phyloP scores from a whole-genome alignment of 2,329 filamentous ascomycete species.

The Madurella fahalii region DNA sequence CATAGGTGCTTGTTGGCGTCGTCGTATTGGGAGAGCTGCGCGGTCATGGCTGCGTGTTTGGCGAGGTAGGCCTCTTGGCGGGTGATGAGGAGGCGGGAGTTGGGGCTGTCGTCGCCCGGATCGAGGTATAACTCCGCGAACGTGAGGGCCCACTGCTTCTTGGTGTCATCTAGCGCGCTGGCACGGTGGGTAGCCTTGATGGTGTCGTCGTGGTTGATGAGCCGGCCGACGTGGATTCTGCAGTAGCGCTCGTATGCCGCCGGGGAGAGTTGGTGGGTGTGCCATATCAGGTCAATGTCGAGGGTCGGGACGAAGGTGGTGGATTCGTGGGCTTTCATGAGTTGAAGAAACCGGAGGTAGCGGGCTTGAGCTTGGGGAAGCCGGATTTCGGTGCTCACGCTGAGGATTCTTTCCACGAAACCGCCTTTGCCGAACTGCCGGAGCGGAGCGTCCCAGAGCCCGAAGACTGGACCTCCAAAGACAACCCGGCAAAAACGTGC shows the following conservation, averaged over 20 bases:
- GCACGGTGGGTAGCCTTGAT: neutral
- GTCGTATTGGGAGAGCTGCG: no score
- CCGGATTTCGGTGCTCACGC: neutral
- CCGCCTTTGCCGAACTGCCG: constrained; percentile 7
- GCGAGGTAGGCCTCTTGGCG: no score
- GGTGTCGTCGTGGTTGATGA: constrained; percentile 13
- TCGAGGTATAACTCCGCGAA: constrained; percentile 3
- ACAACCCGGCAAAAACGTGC: neutral
- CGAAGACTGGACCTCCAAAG: constrained; percentile 1
- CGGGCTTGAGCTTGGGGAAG: neutral
- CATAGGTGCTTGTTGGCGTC: no score
- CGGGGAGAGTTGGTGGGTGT: constrained; percentile 16
- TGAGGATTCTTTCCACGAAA: constrained; percentile 4
- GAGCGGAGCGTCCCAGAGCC: constrained; percentile 9
- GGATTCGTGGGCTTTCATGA: neutral
- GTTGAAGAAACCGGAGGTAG: constrained; percentile 10
- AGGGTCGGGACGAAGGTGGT: constrained; percentile 11
- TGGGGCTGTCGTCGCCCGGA: neutral
- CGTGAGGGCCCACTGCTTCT: neutral
- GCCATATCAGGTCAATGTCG: constrained; percentile 19
- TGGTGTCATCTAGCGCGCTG: neutral
- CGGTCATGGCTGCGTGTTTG: no score
- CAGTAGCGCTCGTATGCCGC: constrained; percentile 11
- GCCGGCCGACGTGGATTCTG: constrained; percentile 3
- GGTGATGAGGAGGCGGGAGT: neutral